Base-by-base conservation (phyloP, 371 early-diverging fungal genomes). In the Sporodiniella umbellata region DNA sequence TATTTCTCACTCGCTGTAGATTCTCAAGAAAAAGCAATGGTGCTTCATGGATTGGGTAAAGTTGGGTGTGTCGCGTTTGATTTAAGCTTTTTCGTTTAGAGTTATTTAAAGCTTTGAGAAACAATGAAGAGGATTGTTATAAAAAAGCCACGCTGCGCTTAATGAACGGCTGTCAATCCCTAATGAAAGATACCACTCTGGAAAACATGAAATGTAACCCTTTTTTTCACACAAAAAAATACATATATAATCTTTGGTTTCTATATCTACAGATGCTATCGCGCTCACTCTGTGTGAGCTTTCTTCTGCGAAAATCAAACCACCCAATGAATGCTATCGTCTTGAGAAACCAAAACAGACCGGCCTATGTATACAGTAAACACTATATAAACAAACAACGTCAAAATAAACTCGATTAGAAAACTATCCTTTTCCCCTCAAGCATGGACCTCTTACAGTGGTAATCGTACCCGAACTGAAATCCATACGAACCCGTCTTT, bases 391-490 rank as follows among this genome's bases (percentile, higher is more conserved):
- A 28, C 6, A 7, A 22, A 23, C 14, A 33, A 22, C 14, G 1
- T 42, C 7, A 40, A 24, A 45, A 39, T 1, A 14, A 33, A 14
- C 39, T 37, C 11, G 14, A 10, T 21, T 48, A 61, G 62, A 19
- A 53, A 53, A 42, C 17, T 61, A 26, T 49, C 62, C 2, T 31
- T 15, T n/a, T 33, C 45, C 10, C 48, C 56, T 14, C 62, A 61
- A 24, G 52, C 62, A 23, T 61, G 62, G 62, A 61, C 62, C 1
- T 45, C 56, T 18, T 61, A 61, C 28, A 61, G 61, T 42, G 61
- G 61, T 56, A 60, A 50, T 23, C 28, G 30, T 21, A 19, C 51
- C 15, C 31, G 25, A 8, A 17, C 28, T 12, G 12, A 8, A 31
- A 31, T 31, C 31, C 31, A 40, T 26, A 39, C 10, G 6, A 14